A percentile compares a stretch with the other conserved stretches of the same genome.
phyloP scores from a whole-genome alignment of 169 alveolate species.

The Eimeria maxima region DNA sequence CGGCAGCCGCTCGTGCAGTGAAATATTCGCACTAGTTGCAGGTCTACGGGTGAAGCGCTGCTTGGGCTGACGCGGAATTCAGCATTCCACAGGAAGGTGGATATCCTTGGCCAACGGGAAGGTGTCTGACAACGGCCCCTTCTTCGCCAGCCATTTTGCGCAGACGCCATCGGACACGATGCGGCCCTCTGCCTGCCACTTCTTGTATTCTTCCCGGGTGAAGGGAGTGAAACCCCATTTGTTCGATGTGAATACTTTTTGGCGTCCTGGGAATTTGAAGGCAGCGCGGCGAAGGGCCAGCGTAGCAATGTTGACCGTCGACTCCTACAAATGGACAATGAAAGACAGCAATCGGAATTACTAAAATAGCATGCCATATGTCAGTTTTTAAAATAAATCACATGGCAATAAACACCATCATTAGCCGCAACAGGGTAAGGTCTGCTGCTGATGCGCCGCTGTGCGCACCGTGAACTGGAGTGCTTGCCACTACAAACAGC shows the following conservation, averaged over 20 bases:
- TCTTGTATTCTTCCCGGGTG: constrained; percentile 96
- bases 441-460: too few relatives aligned
- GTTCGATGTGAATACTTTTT: constrained; percentile 97
- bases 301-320: constrained; percentile 93
- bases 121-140: constrained; percentile 82
- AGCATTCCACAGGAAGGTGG: constrained; percentile 71
- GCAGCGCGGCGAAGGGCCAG: constrained; percentile 99
- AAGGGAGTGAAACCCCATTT: constrained; percentile 99
- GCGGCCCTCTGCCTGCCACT: constrained; percentile 97
- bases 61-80: background rate
- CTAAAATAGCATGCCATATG: too few relatives aligned
- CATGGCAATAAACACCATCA: too few relatives aligned
- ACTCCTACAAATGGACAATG: constrained; percentile 86
- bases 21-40: background rate
- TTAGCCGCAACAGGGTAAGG: too few relatives aligned
- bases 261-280: constrained; percentile 99
- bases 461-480: too few relatives aligned
- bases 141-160: constrained; percentile 86
- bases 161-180: constrained; percentile 89
- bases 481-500: background rate
- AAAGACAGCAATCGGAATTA: too few relatives aligned
- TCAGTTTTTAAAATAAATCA: too few relatives aligned
- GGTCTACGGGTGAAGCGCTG: background rate
- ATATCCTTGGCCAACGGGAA: constrained; percentile 83
- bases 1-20: background rate